A percentile compares a stretch with the other conserved stretches of the same genome.
Evolutionary conservation across 495 filamentous ascomycete species (phyloP).

Genomic region (Lasiosphaeria miniovina): DNA sequence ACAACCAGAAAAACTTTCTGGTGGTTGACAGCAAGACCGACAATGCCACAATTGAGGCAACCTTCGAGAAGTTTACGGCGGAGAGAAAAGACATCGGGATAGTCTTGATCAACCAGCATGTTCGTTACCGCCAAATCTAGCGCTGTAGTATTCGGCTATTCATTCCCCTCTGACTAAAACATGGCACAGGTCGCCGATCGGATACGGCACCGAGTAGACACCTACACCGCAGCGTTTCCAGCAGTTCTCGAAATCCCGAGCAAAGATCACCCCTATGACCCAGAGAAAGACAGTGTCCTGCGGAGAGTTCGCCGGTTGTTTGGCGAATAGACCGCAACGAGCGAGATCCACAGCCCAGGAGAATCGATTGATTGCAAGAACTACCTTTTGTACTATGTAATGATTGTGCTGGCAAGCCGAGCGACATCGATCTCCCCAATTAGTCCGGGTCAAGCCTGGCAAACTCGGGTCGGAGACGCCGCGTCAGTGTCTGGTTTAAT

Average conservation of each 20-base stretch:
- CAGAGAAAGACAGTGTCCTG: slow-evolving; percentile 97
- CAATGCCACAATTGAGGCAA: slow-evolving; percentile 78
- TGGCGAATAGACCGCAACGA: slow-evolving; percentile 64
- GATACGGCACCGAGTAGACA: slow-evolving; percentile 79
- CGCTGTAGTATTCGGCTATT: background rate
- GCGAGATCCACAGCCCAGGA: background rate
- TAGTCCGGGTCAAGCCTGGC: background rate
- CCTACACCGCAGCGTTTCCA: slow-evolving; percentile 72
- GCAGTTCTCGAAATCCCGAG: slow-evolving; percentile 90
- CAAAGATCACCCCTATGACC: slow-evolving; percentile 99
- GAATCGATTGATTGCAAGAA: background rate
- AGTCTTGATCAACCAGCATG: slow-evolving; percentile 96
- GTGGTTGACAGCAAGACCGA: slow-evolving; percentile 94
- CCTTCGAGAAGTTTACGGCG: slow-evolving; percentile 84
- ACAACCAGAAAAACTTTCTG: slow-evolving; percentile 93
- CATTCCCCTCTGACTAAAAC: background rate
- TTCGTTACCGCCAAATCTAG: slow-evolving; percentile 41
- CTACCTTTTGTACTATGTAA: too few relatives aligned
- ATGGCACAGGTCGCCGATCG: slow-evolving; percentile 75
- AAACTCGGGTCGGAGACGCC: background rate
- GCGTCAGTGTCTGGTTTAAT: slow-evolving; percentile 2
- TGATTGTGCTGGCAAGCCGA: too few relatives aligned
- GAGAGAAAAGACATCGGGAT: slow-evolving; percentile 95
- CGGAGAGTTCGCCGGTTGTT: slow-evolving; percentile 86
- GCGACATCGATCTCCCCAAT: too few relatives aligned